Conservation (phyloP, 1,284 basidiomycete genomes). For the Sporisorium sorghi region DNA sequence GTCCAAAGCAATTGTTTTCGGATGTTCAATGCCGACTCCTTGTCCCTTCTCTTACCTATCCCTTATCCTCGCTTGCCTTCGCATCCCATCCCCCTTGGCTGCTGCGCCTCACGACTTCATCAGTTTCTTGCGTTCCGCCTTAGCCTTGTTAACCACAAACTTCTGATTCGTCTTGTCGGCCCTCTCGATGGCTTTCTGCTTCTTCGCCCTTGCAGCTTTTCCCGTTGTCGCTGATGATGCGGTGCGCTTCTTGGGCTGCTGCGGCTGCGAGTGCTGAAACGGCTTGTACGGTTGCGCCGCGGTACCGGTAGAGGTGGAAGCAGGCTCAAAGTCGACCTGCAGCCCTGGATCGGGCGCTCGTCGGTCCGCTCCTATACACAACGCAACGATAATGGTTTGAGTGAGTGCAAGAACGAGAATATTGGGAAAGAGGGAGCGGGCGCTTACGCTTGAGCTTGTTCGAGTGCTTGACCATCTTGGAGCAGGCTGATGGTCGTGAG, state of each 20-base stretch:
- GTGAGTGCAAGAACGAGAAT: background rate
- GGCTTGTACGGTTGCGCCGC: slow-evolving; percentile 29
- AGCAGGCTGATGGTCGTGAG: background rate
- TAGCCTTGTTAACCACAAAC: slow-evolving; percentile 29
- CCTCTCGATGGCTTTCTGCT: slow-evolving; percentile 42
- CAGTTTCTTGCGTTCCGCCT: slow-evolving; percentile 44
- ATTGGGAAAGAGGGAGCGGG: background rate
- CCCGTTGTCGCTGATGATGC: slow-evolving; percentile 1
- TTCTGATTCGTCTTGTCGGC: slow-evolving; percentile 50
- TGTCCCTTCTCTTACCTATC: no score
- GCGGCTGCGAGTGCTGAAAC: slow-evolving; percentile 33
- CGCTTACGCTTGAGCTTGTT: slow-evolving; percentile 35
- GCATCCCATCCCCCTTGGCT: no score
- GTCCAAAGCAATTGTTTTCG: no score
- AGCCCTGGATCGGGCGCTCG: slow-evolving; percentile 37
- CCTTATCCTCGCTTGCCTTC: no score
- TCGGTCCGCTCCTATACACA: slow-evolving; percentile 21
- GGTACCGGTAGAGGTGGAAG: slow-evolving; percentile 1
- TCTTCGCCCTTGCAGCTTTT: slow-evolving; percentile 38
- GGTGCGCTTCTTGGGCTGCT: slow-evolving; percentile 9
- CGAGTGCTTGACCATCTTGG: slow-evolving; percentile 41
- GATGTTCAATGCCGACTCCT: no score
- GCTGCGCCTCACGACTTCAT: slow-evolving; percentile 35
- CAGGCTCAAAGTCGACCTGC: slow-evolving; percentile 30
- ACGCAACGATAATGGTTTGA: background rate